These are phyloP conservation scores for Magnusiomyces fungicola DNA, from an alignment of 1,139 yeast species.

Conservation along the genomic window DNA sequence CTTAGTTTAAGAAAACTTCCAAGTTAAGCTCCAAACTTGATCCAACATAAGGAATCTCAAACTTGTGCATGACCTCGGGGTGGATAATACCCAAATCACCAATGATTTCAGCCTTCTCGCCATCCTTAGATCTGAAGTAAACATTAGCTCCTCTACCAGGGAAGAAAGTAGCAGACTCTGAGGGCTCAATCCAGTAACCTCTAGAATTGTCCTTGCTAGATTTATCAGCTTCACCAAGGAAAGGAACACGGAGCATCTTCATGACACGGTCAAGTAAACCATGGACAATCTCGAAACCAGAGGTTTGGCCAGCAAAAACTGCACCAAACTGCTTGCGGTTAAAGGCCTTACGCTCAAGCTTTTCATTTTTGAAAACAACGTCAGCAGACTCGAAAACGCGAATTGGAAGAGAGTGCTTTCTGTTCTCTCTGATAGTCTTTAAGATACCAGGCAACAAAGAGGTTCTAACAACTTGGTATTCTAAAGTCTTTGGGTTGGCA, in stretches of 20 bases:
- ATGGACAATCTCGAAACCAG: constrained; percentile 92
- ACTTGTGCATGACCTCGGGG: constrained; percentile 81
- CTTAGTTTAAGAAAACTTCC: constrained; percentile 78
- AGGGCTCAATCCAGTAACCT: constrained; percentile 48
- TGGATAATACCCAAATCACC: constrained; percentile 93
- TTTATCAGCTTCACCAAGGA: constrained; percentile 54
- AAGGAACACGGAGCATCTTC: constrained; percentile 90
- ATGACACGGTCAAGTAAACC: constrained; percentile 91
- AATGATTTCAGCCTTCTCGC: constrained; percentile 36
- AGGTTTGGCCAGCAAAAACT: constrained; percentile 84
- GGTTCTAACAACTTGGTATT: constrained; percentile 97
- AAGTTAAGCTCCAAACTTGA: constrained; percentile 86
- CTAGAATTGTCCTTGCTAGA: constrained; percentile 43
- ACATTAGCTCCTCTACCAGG: constrained; percentile 96
- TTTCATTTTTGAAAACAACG: constrained; percentile 75
- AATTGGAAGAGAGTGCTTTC: constrained; percentile 92
- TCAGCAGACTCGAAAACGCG: constrained; percentile 94
- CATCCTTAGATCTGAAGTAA: constrained; percentile 55
- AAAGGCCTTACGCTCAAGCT: constrained; percentile 79
- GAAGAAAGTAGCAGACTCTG: constrained; percentile 61
- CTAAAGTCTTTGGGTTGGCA: constrained; percentile 93
- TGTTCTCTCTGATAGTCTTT: constrained; percentile 92
- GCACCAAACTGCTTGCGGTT: constrained; percentile 96
- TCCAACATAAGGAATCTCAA: constrained; percentile 84
- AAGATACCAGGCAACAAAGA: constrained; percentile 88